These are phyloP conservation scores for Cystobasidium pallidum DNA, from an alignment of 1,284 basidiomycete genomes.

Conservation along the genomic window DNA sequence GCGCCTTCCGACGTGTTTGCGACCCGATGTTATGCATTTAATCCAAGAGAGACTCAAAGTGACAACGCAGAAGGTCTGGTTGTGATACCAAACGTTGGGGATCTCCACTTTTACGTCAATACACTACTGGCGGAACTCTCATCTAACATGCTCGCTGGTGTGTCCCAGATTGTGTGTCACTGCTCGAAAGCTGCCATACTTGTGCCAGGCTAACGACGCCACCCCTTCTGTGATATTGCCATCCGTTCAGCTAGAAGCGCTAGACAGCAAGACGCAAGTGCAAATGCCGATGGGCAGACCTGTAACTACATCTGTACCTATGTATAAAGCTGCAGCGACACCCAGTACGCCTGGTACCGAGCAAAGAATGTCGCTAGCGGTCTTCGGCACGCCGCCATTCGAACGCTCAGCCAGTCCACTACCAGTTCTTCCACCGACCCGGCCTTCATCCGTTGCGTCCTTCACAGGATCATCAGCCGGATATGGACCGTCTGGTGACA, in stretches of 20 bases:
- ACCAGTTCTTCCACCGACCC: conserved; percentile 43
- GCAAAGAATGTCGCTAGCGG: conserved; percentile 40
- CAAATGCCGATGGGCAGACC: conserved; percentile 50
- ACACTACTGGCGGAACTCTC: conserved; percentile 83
- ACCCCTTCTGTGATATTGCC: background rate
- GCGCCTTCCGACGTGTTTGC: conserved; percentile 51
- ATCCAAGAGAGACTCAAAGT: conserved; percentile 76
- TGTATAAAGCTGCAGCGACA: background rate
- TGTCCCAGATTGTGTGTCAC: conserved; percentile 67
- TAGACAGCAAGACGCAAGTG: conserved; percentile 52
- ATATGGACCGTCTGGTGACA: background rate
- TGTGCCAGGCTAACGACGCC: background rate
- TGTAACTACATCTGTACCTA: background rate
- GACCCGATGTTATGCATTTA: conserved; percentile 67
- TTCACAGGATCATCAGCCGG: conserved; percentile 35
- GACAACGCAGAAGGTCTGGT: conserved; percentile 68
- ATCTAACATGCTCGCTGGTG: conserved; percentile 77
- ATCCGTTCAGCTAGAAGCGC: conserved; percentile 48
- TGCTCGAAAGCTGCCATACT: too few relatives aligned
- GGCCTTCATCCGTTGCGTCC: conserved; percentile 23
- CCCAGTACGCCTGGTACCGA: conserved; percentile 11
- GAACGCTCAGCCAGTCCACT: conserved; percentile 45
- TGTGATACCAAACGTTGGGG: conserved; percentile 74
- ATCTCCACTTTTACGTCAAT: conserved; percentile 72
- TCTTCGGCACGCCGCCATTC: conserved; percentile 30